Conservation (phyloP, 345 rosid genomes). For the Odontarrhena argentea region DNA sequence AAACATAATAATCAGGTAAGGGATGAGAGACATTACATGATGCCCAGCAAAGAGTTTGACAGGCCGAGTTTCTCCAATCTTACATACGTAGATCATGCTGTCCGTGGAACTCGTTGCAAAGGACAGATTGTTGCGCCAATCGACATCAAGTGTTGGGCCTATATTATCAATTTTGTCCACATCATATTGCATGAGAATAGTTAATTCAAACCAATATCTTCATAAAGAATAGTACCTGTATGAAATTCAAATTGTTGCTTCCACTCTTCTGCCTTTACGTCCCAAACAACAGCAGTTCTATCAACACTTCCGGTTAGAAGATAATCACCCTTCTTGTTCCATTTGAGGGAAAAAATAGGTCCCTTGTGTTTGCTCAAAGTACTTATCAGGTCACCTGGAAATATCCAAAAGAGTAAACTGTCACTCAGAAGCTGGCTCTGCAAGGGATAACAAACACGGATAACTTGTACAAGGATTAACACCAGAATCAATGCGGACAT, state of each 20-base stretch:
- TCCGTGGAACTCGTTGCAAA: conserved; percentile 98
- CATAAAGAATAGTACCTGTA: conserved; percentile 52
- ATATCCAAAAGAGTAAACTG: neutral
- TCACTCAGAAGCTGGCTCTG: conserved; percentile 11
- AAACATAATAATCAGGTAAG: conserved; percentile 2
- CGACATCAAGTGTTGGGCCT: conserved; percentile 99
- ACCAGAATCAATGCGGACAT: conserved; percentile 34
- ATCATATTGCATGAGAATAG: conserved; percentile 3
- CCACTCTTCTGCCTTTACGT: conserved; percentile 91
- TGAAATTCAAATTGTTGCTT: conserved; percentile 95
- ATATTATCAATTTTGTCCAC: conserved; percentile 9
- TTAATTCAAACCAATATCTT: neutral
- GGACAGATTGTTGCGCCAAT: conserved; percentile 95
- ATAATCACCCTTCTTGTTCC: conserved; percentile 99
- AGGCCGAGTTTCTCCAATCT: conserved; percentile 84
- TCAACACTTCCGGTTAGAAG: conserved; percentile 98
- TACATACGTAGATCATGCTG: conserved; percentile 89
- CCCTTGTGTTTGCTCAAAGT: conserved; percentile 94
- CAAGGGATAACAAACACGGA: conserved; percentile 11
- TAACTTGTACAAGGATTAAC: neutral
- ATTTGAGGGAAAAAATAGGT: conserved; percentile 96
- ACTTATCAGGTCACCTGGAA: conserved; percentile 76
- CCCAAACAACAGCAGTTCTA: conserved; percentile 98
- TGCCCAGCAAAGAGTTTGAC: conserved; percentile 86
- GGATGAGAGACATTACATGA: conserved; percentile 56